A percentile compares a stretch with the other conserved stretches of the same genome.
Evolutionary conservation across 75 land plant genomes (phyloP).

Genomic region (Picea sitchensis): DNA sequence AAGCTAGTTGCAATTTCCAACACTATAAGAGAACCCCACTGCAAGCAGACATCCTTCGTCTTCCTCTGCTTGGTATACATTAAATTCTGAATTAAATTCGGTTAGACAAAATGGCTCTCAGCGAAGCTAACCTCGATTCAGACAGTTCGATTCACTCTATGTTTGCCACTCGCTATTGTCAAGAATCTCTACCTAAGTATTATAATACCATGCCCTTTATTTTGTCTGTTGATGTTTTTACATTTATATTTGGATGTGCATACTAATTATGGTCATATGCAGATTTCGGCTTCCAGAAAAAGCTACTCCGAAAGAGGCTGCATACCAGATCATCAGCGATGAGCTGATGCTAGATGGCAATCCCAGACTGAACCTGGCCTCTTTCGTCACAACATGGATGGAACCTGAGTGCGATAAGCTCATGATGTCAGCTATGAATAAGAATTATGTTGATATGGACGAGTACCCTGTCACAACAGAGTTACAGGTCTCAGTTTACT

Average conservation of each 20-base stretch:
- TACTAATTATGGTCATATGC: neutral
- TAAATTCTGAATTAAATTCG: too few species aligned
- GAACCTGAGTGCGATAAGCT: slow-evolving; percentile 71
- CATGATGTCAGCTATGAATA: slow-evolving; percentile 45
- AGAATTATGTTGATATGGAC: slow-evolving; percentile 77
- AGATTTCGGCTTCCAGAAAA: slow-evolving; percentile 49
- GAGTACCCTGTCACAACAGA: slow-evolving; percentile 78
- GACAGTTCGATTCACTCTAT: neutral
- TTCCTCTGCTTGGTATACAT: too few species aligned
- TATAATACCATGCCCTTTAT: neutral
- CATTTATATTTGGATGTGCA: neutral
- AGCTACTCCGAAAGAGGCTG: slow-evolving; percentile 67
- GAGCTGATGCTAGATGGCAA: slow-evolving; percentile 85
- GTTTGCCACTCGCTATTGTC: neutral
- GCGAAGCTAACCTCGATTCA: too few species aligned
- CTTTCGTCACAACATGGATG: slow-evolving; percentile 83
- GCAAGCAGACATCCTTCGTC: too few species aligned
- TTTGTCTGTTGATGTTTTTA: neutral
- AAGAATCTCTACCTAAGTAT: neutral
- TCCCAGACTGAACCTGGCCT: slow-evolving; percentile 73
- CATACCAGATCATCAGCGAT: slow-evolving; percentile 69
- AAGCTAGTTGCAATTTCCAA: too few species aligned
- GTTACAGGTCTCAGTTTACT: slow-evolving; percentile 53
- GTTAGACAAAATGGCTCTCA: too few species aligned
- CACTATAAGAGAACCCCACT: too few species aligned